Evolutionary conservation across 371 early-diverging fungal species (phyloP).

Genomic region (Mortierella sp.): DNA sequence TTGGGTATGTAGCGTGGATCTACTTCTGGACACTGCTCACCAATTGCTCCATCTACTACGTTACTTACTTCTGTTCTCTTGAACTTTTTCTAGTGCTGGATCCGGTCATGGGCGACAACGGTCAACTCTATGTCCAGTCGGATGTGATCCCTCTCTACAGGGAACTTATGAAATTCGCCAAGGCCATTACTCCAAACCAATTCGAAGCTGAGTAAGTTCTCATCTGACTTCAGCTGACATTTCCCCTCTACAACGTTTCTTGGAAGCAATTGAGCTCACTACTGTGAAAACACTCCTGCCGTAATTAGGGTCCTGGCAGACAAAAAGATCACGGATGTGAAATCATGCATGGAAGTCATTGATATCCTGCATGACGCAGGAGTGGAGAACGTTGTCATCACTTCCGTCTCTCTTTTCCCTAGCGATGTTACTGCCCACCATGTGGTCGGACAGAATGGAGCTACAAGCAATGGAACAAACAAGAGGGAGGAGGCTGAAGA

Average conservation of each 20-base stretch:
- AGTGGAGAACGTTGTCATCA: constrained; percentile 81
- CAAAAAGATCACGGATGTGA: constrained; percentile 65
- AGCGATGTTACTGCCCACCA: constrained; percentile 49
- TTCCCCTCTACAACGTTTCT: background rate
- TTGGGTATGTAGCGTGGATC: constrained; percentile 50
- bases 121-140: constrained; percentile 84
- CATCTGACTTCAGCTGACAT: background rate
- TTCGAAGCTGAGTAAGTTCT: constrained; percentile 87
- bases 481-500: background rate
- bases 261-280: background rate
- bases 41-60: background rate
- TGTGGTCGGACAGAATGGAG: background rate
- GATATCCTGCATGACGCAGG: constrained; percentile 78
- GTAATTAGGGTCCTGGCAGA: constrained; percentile 71
- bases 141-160: constrained; percentile 88
- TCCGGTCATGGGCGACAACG: constrained; percentile 96
- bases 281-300: background rate
- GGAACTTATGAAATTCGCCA: constrained; percentile 75
- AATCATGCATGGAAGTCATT: constrained; percentile 67
- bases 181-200: constrained; percentile 92
- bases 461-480: background rate
- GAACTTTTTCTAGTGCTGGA: constrained; percentile 76
- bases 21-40: background rate
- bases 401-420: constrained; percentile 65
- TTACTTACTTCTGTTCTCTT: background rate